phyloP scores from a whole-genome alignment of 441 rosid species.

The Arabidopsis lyrata region DNA sequence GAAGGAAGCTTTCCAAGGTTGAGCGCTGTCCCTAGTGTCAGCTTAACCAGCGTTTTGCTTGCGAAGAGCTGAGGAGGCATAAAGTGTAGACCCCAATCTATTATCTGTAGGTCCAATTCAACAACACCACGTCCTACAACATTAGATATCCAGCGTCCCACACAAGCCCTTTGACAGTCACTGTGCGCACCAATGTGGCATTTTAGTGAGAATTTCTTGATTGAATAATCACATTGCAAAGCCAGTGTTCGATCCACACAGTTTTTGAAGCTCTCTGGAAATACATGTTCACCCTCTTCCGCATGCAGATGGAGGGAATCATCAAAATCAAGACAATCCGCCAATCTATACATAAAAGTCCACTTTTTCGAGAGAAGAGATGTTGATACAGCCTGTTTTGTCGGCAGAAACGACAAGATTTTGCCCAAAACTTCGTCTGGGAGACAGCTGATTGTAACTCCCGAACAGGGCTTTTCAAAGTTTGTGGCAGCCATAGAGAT shows the following conservation, averaged over 20 bases:
- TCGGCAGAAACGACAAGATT: conserved; percentile 17
- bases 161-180: not conserved
- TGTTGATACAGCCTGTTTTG: conserved; percentile 32
- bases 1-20: not conserved
- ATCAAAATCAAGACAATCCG: not conserved
- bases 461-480: no score
- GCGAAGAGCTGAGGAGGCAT: not conserved
- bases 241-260: not conserved
- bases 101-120: not conserved
- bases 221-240: not conserved
- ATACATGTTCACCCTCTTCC: not conserved
- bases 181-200: not conserved
- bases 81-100: not conserved
- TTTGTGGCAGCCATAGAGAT: not conserved
- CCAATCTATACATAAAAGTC: not conserved
- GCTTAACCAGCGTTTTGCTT: not conserved
- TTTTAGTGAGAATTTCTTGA: conserved; percentile 11
- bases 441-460: conserved; percentile 28
- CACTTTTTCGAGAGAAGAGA: conserved; percentile 13
- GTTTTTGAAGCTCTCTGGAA: not conserved
- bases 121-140: not conserved
- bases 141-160: conserved; percentile 1
- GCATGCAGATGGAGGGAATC: not conserved
- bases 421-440: conserved; percentile 14
- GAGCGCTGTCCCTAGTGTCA: not conserved